Evolutionary conservation across 2,329 filamentous ascomycete species (phyloP).

Genomic region (Ceratocystiopsis sp.): DNA sequence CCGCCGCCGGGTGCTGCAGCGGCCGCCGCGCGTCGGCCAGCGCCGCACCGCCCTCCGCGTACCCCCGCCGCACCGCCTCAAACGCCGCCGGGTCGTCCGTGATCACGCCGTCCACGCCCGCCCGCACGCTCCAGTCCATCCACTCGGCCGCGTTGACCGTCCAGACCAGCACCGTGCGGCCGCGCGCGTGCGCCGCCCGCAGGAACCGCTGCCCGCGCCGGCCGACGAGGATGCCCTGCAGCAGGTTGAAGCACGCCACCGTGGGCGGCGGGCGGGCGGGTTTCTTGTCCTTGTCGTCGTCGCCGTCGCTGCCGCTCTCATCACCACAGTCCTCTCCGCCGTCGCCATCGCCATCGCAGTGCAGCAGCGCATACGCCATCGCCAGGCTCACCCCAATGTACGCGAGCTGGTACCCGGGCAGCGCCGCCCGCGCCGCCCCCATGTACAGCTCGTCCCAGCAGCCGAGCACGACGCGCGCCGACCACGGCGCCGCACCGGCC

Average conservation of each 20-base stretch:
- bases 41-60: not conserved
- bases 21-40: not conserved
- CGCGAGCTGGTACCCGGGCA: slow-evolving; percentile 46
- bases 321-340: too few species aligned
- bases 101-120: slow-evolving; percentile 59
- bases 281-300: too few species aligned
- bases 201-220: slow-evolving; percentile 52
- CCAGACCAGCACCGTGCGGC: slow-evolving; percentile 58
- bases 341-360: slow-evolving; percentile 21
- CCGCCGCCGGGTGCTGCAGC: slow-evolving; percentile 3
- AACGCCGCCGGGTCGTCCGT: slow-evolving; percentile 67
- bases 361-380: slow-evolving; percentile 56
- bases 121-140: slow-evolving; percentile 67
- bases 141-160: slow-evolving; percentile 64
- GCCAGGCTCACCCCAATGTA: slow-evolving; percentile 50
- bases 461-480: slow-evolving; percentile 46
- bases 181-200: slow-evolving; percentile 34
- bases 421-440: slow-evolving; percentile 39
- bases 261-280: too few species aligned
- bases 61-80: slow-evolving; percentile 36
- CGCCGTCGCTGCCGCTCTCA: too few species aligned
- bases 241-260: slow-evolving; percentile 58
- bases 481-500: slow-evolving; percentile 27
- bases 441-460: slow-evolving; percentile 68
- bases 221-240: slow-evolving; percentile 50